Evolutionary conservation across 2,329 filamentous ascomycete species (phyloP).

Genomic region (Arthroderma sp.): DNA sequence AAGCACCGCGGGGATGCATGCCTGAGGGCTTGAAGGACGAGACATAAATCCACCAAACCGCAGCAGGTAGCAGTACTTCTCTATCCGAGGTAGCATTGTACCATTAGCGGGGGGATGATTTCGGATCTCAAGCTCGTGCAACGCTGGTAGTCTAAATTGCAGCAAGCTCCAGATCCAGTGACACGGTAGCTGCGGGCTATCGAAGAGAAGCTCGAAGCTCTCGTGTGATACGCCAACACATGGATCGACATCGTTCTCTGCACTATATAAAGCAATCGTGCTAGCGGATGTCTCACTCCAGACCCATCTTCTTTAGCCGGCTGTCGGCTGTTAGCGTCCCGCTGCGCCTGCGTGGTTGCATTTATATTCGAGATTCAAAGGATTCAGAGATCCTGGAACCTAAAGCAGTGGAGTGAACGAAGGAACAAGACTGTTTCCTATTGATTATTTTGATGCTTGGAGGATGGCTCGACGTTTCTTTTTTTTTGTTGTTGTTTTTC

Average conservation of each 20-base stretch:
- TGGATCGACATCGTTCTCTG: not conserved
- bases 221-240: not conserved
- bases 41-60: not conserved
- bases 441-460: not conserved
- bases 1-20: not conserved
- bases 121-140: not conserved
- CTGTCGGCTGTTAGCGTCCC: not conserved
- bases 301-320: not conserved
- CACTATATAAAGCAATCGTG: conserved; percentile 2
- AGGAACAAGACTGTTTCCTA: not conserved
- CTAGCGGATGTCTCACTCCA: not conserved
- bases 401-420: not conserved
- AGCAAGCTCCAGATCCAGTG: conserved; percentile 2
- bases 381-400: not conserved
- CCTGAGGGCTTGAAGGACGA: conserved; percentile 1
- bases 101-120: not conserved
- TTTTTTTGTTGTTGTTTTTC: not conserved
- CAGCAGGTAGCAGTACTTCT: not conserved
- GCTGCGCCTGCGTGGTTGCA: not conserved
- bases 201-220: not conserved
- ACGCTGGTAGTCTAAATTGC: not conserved
- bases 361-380: not conserved
- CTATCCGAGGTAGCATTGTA: not conserved
- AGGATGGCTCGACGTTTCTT: no score
- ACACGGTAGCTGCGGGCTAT: not conserved